Base-by-base conservation (phyloP, 129 eudicot species). In the Artemisia annua region DNA sequence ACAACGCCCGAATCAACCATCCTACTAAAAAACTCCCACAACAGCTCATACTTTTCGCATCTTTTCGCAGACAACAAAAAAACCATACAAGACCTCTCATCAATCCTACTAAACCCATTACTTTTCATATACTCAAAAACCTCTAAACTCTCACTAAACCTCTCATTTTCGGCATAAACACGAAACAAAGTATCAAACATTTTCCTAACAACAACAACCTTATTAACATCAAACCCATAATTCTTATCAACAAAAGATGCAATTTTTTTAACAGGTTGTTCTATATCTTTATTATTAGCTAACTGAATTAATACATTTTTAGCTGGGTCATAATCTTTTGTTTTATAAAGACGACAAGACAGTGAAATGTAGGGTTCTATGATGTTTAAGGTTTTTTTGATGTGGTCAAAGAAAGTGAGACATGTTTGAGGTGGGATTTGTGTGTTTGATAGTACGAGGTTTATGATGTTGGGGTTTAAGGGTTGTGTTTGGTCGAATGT, bases 1-100 rank as follows among this genome's bases (percentile, higher is more conserved):
- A 0, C 48, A 67, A 90, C 94, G 56, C 86, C 87, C 7, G 85
- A 79, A 61, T 83, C 86, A 10, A 90, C 80, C 97, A 94, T 90
- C 59, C 71, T 78, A 11, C 69, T 48, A 54, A 86, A 88, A 44
- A 94, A 90, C n/a, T 49, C 64, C 17, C 65, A 75, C 68, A 90
- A 48, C 3, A 50, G 46, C 17, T 85, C 96, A 35, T 69, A 75
- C 39, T 79, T 68, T 5, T 70, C 55, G 50, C 81, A 62, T 43
- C 82, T 88, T 78, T 88, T 94, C 7, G 92, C 53, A 0, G 93
- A 92, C 80, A 87, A 84, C 75, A 94, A 82, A 69, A 83, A 90
- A 50, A 88, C 89, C 97, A 86, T 94, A 80, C 98, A 94, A 69
- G 92, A 86, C 75, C 91, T 84, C 66, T 94, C 96, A 65, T 88